Conservation (phyloP, 2,329 filamentous ascomycete genomes). For the Decorospora gaudefroyi region DNA sequence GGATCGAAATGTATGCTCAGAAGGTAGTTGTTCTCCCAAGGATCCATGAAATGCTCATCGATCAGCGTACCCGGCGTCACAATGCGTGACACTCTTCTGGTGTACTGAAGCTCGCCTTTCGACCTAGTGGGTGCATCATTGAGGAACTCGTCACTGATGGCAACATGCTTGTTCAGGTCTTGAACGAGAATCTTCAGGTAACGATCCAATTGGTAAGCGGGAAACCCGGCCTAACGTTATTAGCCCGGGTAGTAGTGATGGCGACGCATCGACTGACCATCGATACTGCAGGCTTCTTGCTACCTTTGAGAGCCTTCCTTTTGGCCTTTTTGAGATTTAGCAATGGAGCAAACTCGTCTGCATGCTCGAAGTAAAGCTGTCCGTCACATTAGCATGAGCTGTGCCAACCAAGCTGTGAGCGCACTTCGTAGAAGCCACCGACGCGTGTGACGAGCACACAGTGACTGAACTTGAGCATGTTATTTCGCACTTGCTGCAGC, state of each 20-base stretch:
- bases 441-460: slow-evolving; percentile 91
- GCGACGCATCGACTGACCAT: slow-evolving; percentile 67
- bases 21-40: slow-evolving; percentile 90
- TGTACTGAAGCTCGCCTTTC: slow-evolving; percentile 81
- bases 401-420: slow-evolving; percentile 5
- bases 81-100: slow-evolving; percentile 81
- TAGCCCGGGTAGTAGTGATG: neutral
- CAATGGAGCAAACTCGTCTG: slow-evolving; percentile 82
- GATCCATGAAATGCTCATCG: slow-evolving; percentile 96
- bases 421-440: slow-evolving; percentile 88
- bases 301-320: slow-evolving; percentile 67
- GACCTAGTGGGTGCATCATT: slow-evolving; percentile 71
- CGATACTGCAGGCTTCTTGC: slow-evolving; percentile 65
- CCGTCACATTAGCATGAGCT: slow-evolving; percentile 14
- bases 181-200: slow-evolving; percentile 93
- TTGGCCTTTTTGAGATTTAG: slow-evolving; percentile 84
- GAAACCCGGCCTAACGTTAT: slow-evolving; percentile 75
- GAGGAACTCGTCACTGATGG: slow-evolving; percentile 89
- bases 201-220: slow-evolving; percentile 87
- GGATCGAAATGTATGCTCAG: slow-evolving; percentile 71
- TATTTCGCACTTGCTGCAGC: slow-evolving; percentile 80
- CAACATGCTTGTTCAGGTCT: slow-evolving; percentile 87
- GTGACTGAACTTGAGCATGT: slow-evolving; percentile 88
- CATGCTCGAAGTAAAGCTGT: slow-evolving; percentile 88
- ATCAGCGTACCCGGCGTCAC: slow-evolving; percentile 95